phyloP scores from a whole-genome alignment of 2,329 filamentous ascomycete genomes.

The Dothiorella sarmentorum region DNA sequence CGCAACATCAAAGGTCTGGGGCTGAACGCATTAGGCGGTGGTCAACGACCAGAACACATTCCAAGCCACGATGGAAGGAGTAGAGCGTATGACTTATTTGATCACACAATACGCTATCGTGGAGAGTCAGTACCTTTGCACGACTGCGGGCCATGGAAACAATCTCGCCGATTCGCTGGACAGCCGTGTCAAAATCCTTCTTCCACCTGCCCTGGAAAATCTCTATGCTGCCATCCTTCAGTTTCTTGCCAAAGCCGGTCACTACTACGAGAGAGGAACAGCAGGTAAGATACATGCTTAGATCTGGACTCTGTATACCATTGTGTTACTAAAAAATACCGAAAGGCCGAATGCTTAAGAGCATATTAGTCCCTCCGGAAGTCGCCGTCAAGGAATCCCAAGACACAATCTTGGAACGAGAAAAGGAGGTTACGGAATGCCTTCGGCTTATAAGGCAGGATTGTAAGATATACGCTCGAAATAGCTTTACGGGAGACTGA shows the following conservation, averaged over 20 bases:
- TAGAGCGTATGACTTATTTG: slow-evolving; percentile 20
- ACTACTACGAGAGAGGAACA: slow-evolving; percentile 20
- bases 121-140: slow-evolving; percentile 15
- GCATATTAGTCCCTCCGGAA: not conserved
- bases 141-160: too few species aligned
- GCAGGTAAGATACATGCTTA: not conserved
- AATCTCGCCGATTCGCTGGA: not conserved
- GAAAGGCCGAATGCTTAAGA: not conserved
- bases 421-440: not conserved
- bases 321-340: too few species aligned
- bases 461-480: too few species aligned
- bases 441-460: not conserved
- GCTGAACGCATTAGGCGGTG: not conserved
- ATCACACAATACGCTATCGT: slow-evolving; percentile 20
- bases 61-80: slow-evolving; percentile 14
- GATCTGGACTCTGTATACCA: too few species aligned
- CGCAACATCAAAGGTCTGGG: not conserved
- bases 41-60: slow-evolving; percentile 17
- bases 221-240: slow-evolving; percentile 21
- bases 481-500: too few species aligned
- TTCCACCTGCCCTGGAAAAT: slow-evolving; percentile 8
- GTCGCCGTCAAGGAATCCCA: not conserved
- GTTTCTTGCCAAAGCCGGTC: slow-evolving; percentile 21
- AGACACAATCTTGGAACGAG: not conserved
- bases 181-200: not conserved